Evolutionary conservation across 169 alveolate species (phyloP), one percentile per base, ranked within the genome.

Genomic region (Prorocentrum cordatum): DNA sequence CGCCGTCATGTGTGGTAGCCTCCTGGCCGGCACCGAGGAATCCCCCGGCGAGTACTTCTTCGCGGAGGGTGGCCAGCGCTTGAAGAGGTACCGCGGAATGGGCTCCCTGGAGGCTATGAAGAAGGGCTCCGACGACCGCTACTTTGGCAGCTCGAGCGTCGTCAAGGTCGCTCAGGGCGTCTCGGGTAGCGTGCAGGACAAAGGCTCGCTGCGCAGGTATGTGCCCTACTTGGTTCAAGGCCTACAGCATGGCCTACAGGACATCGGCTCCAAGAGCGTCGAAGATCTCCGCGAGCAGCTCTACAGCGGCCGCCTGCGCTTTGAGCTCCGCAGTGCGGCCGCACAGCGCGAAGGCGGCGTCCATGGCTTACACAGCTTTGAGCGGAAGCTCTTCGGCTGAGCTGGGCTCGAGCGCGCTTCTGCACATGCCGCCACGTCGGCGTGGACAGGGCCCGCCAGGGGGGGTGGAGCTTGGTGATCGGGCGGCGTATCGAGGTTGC

Each of bases 11-110:
- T 82, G 91, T n/a, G 91, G 91, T 29, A 82, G 91, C 47, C 50
- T 82, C 12, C 58, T 82, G 38, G 91, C 91, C 39, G 91, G 98
- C n/a, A 97, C 98, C 33, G 96, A 94, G 72, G 99, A 97, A 93
- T 94, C 97, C 26, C 98, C 98, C 16, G 98, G 99, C 3, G 98
- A 96, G 33, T 95, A 95, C 87, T 94, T 94, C 93, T 95, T 94
- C 93, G 93, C 95, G 59, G 20, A 5, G 71, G 80, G 64, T 24
- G 91, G 91, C 72, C 73, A 84, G 64, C 93, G 93, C 24, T 83
- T 92, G 72, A 93, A 93, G 92, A 91, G 92, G 64, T 93, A 93
- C 90, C 93, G 95, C 29, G 95, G 95, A n/a, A 93, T 93, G 95
- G 95, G 95, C 14, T 85, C 93, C 54, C 58, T 91, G 22, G 95